Evolutionary conservation across 805 yeast species (phyloP).

Genomic region (Metschnikowia corniflorae): DNA sequence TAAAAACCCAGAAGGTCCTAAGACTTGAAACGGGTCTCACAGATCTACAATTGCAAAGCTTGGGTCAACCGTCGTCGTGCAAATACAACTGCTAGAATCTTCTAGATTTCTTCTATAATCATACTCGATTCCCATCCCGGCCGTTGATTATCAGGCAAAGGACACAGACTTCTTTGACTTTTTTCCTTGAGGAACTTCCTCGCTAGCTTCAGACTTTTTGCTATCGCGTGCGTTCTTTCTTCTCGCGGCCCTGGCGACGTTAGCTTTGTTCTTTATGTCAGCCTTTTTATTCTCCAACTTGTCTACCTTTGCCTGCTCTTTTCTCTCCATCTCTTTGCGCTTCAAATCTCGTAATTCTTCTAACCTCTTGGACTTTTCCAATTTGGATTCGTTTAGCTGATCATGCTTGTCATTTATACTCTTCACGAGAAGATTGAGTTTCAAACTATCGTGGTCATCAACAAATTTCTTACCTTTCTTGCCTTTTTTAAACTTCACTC

Average conservation of each 20-base stretch:
- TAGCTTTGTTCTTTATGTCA: conserved; percentile 71
- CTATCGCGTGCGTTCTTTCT: conserved; percentile 51
- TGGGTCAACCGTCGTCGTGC: too few relatives aligned
- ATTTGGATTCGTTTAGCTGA: conserved; percentile 74
- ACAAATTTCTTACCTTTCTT: conserved; percentile 85
- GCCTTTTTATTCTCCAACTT: conserved; percentile 73
- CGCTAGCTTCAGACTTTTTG: conserved; percentile 24
- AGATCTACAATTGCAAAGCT: too few relatives aligned
- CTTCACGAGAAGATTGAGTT: conserved; percentile 66
- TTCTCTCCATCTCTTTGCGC: conserved; percentile 81
- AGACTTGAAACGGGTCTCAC: too few relatives aligned
- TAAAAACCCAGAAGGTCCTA: too few relatives aligned
- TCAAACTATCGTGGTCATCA: conserved; percentile 60
- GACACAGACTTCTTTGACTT: conserved; percentile 37
- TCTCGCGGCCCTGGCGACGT: conserved; percentile 64
- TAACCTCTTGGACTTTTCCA: conserved; percentile 83
- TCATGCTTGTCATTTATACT: conserved; percentile 82
- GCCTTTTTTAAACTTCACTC: conserved; percentile 70
- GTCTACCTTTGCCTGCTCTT: conserved; percentile 64
- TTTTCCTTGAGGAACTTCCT: conserved; percentile 10
- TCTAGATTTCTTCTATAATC: too few relatives aligned
- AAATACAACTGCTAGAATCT: too few relatives aligned
- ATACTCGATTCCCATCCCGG: too few relatives aligned
- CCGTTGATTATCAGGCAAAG: conserved; percentile 31
- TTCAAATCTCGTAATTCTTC: conserved; percentile 88